Evolutionary conservation across 495 filamentous ascomycete genomes (phyloP).

Genomic region (Xylaria telfairii): DNA sequence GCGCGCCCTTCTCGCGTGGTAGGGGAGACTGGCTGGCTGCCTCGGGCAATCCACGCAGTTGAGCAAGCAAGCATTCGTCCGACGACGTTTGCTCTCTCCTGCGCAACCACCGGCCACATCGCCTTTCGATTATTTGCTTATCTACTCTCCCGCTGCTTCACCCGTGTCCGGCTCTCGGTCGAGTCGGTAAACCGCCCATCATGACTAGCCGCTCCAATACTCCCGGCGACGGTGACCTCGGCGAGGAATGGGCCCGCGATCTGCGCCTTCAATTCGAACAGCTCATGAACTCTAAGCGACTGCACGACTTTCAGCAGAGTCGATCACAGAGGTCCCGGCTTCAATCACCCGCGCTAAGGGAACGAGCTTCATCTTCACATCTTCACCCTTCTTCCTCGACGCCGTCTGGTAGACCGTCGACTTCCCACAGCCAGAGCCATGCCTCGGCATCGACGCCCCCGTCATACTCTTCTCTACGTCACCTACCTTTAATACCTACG

Average conservation of each 20-base stretch:
- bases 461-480: slow-evolving; percentile 70
- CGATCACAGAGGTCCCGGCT: slow-evolving; percentile 51
- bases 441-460: slow-evolving; percentile 53
- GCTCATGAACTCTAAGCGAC: slow-evolving; percentile 74
- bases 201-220: slow-evolving; percentile 35
- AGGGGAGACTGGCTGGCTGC: slow-evolving; percentile 27
- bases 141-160: neutral
- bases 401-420: slow-evolving; percentile 47
- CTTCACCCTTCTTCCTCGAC: slow-evolving; percentile 46
- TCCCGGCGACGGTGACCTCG: slow-evolving; percentile 33
- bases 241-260: slow-evolving; percentile 59
- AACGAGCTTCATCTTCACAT: slow-evolving; percentile 52
- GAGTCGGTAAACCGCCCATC: neutral
- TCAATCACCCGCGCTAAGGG: slow-evolving; percentile 36
- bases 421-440: slow-evolving; percentile 39
- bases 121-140: neutral
- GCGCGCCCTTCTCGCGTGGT: slow-evolving; percentile 14
- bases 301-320: slow-evolving; percentile 72
- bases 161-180: neutral
- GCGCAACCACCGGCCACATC: neutral
- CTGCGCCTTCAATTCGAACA: slow-evolving; percentile 72
- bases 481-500: slow-evolving; percentile 80
- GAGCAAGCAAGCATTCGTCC: neutral
- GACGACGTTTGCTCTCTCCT: neutral
- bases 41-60: slow-evolving; percentile 15